Percentiles rank a stretch among this genome's conserved stretches.
These are phyloP conservation scores for Monosporascus cannonballus DNA, from an alignment of 2,329 filamentous ascomycete species.

Conservation along the genomic window DNA sequence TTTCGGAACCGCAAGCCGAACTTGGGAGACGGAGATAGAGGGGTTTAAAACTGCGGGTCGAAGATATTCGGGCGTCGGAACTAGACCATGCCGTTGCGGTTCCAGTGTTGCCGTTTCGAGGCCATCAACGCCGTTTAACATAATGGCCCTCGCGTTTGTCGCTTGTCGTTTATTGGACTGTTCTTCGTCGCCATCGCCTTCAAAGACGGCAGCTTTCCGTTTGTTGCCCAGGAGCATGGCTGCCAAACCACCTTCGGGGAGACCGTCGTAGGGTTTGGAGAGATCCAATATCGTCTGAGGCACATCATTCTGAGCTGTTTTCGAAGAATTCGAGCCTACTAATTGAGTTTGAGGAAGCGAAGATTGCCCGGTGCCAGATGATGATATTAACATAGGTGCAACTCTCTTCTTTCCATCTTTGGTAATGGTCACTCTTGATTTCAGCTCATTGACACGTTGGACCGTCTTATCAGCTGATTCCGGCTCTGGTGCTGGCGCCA, in stretches of 20 bases:
- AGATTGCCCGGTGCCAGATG: constrained; percentile 78
- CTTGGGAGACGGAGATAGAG: constrained; percentile 71
- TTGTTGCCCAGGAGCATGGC: constrained; percentile 90
- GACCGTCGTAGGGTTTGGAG: constrained; percentile 86
- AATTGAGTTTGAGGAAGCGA: constrained; percentile 85
- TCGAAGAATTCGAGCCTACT: constrained; percentile 66
- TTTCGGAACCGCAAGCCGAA: constrained; percentile 82
- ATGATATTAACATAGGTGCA: constrained; percentile 83
- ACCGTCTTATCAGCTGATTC: constrained; percentile 48
- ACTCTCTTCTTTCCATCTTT: constrained; percentile 98
- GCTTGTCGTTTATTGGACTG: constrained; percentile 44
- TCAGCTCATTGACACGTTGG: constrained; percentile 57
- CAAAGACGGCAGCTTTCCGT: constrained; percentile 67
- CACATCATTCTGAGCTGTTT: constrained; percentile 58
- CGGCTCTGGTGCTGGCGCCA: constrained; percentile 31
- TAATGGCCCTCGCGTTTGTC: constrained; percentile 66
- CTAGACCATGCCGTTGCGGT: constrained; percentile 51
- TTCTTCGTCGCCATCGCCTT: constrained; percentile 70
- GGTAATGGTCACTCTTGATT: constrained; percentile 87
- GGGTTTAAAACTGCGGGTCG: constrained; percentile 84
- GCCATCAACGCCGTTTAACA: constrained; percentile 72
- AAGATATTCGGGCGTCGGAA: constrained; percentile 73
- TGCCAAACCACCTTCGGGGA: constrained; percentile 83
- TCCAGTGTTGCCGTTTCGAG: constrained; percentile 67
- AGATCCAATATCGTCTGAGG: constrained; percentile 83